These are phyloP conservation scores for Ogataea pilisensis DNA, from an alignment of 805 yeast species.

Conservation along the genomic window DNA sequence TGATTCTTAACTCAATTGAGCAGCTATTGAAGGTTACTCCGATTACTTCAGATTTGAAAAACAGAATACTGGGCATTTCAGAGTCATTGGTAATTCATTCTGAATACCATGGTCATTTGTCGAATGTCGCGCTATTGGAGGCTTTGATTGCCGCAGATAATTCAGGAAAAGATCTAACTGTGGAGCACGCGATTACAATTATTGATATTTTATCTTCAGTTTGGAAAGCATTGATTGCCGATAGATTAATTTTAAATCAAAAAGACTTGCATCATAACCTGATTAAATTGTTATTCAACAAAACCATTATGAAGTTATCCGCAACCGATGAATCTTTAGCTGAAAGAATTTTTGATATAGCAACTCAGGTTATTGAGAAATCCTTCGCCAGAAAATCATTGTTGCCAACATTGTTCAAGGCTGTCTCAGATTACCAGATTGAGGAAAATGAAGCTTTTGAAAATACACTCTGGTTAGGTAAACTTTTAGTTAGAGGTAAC, in stretches of 20 bases:
- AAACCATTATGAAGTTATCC: conserved; percentile 37
- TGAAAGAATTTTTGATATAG: conserved; percentile 31
- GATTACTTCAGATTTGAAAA: conserved; percentile 2
- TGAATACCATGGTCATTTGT: conserved; percentile 16
- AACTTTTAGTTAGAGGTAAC: conserved; percentile 42
- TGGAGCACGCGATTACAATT: conserved; percentile 17
- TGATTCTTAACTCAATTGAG: conserved; percentile 13
- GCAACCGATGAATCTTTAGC: conserved; percentile 27
- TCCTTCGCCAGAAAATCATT: conserved; percentile 64
- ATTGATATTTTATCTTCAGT: conserved; percentile 37
- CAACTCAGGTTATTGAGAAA: conserved; percentile 41
- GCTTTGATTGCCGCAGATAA: conserved; percentile 7
- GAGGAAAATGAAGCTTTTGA: conserved; percentile 33
- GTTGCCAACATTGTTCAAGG: conserved; percentile 52
- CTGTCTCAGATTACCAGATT: conserved; percentile 43
- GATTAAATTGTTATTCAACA: conserved; percentile 47
- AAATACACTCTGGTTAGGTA: conserved; percentile 45
- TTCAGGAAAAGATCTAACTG: conserved; percentile 8
- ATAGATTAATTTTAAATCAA: conserved; percentile 62
- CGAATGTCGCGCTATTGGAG: conserved; percentile 12
- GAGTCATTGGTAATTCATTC: conserved; percentile 12
- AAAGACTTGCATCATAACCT: conserved; percentile 55
- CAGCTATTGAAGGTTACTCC: conserved; percentile 14
- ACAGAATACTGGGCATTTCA: conserved; percentile 9
- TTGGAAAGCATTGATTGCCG: conserved; percentile 57